phyloP scores from a whole-genome alignment of 306 rosid species.

The Vigna mungo region DNA sequence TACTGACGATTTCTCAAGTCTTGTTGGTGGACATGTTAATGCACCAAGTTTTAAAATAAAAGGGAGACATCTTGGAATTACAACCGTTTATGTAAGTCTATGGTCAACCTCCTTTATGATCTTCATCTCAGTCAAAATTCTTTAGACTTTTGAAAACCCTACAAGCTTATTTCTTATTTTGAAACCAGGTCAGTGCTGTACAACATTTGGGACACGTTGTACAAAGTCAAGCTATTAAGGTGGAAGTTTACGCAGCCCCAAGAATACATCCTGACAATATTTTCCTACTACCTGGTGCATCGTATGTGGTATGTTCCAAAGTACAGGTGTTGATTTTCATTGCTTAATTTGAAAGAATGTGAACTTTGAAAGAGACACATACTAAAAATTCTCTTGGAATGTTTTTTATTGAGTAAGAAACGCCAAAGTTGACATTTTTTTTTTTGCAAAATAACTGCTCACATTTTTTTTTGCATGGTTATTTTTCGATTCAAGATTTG shows the following conservation, averaged over 20 bases:
- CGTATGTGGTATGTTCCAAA: constrained; percentile 73
- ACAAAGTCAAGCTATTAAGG: constrained; percentile 72
- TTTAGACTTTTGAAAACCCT: constrained; percentile 33
- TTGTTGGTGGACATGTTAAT: constrained; percentile 53
- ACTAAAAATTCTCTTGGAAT: constrained; percentile 6
- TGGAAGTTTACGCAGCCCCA: constrained; percentile 92
- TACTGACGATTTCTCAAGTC: constrained; percentile 50
- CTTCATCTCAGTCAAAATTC: constrained; percentile 39
- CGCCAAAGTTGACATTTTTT: not conserved
- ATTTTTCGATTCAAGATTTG: constrained; percentile 9
- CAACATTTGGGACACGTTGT: constrained; percentile 75
- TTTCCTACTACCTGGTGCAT: constrained; percentile 87
- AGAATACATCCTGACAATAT: constrained; percentile 69
- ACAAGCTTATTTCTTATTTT: constrained; percentile 41
- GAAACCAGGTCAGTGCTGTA: constrained; percentile 74
- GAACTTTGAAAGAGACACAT: constrained; percentile 14
- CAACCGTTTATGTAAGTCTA: constrained; percentile 80
- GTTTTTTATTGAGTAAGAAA: constrained; percentile 27
- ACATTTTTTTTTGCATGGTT: not conserved
- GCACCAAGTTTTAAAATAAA: constrained; percentile 67
- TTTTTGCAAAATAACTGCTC: constrained; percentile 19
- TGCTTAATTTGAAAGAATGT: constrained; percentile 29
- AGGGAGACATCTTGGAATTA: constrained; percentile 78
- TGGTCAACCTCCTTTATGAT: constrained; percentile 25
- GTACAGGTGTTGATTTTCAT: constrained; percentile 23